Base-by-base conservation (phyloP, 2,329 filamentous ascomycete species). In the Ophiosphaerella korrae region DNA sequence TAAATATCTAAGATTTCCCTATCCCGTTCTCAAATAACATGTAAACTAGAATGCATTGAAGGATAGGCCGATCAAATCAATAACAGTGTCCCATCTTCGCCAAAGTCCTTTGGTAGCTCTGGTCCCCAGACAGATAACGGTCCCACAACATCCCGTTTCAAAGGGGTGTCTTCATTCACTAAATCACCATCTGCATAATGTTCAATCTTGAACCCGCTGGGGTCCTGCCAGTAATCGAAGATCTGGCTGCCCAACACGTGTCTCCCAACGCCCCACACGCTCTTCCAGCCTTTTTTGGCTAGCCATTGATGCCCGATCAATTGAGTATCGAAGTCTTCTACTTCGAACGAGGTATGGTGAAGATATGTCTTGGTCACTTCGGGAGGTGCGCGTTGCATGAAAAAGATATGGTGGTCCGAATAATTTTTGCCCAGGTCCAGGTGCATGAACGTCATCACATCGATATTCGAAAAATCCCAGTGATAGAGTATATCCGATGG, bases 141-240 rank as follows among this genome's bases (percentile, higher is more conserved):
- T 1, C 76, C 78, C 1, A 73, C 74, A 29, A 68, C 67, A 16
- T 72, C 73, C 53, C 72, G 71, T 11, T 64, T 68, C 5, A 76
- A 80, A 34, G 82, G 78, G n/a, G 76, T 80, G 53, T 83, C 77
- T 52, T 83, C 76, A 57, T 84, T 84, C 2, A 89, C 79, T 57
- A 87, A 60, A 71, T 90, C 87, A 1, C 87, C 87, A 67, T 89
- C 87, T 13, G 86, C 83, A 60, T 89, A 90, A 69, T 88, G 85
- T 72, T 88, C 85, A 63, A 88, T 74, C 70, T 88, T 87, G 63
- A 86, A 86, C 0, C 78, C 77, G 3, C 76, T 79, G 0, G 82
- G 81, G 70, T 88, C 86, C 63, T 83, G 86, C 85, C 85, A 88
- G 68, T 88, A 89, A 64, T 89, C 86, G 60, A 90, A 90, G 43